Conservation (phyloP, 257 asterid species). For the Cordia subcordata region DNA sequence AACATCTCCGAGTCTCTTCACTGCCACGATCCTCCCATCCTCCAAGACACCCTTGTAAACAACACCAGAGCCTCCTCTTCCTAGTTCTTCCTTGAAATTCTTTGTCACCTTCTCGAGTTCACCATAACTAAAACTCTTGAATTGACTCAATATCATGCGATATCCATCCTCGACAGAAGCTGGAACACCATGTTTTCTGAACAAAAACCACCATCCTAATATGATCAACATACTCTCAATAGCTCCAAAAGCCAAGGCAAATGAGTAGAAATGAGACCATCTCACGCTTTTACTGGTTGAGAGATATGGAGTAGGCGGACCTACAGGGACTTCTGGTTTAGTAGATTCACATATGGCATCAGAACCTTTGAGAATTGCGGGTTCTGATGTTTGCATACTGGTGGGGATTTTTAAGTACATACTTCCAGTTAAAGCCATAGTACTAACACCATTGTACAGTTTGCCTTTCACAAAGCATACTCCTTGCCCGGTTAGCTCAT, state of each 20-base stretch:
- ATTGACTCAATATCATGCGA: conserved; percentile 21
- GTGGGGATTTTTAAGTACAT: conserved; percentile 48
- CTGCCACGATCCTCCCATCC: conserved; percentile 25
- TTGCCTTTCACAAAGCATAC: conserved; percentile 46
- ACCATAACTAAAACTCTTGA: conserved; percentile 21
- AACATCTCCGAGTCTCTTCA: conserved; percentile 26
- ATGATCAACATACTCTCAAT: conserved; percentile 16
- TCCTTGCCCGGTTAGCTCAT: not conserved
- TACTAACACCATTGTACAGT: conserved; percentile 46
- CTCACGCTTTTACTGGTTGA: conserved; percentile 5
- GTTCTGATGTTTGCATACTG: conserved; percentile 20
- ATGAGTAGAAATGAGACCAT: conserved; percentile 29
- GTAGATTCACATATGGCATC: conserved; percentile 7
- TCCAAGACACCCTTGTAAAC: conserved; percentile 29
- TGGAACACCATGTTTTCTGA: conserved; percentile 20
- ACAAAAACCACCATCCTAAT: conserved; percentile 31
- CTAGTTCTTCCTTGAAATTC: conserved; percentile 30
- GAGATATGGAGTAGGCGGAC: conserved; percentile 17
- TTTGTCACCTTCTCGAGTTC: conserved; percentile 29
- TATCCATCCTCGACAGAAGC: conserved; percentile 29
- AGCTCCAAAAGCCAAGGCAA: conserved; percentile 17
- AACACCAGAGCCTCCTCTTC: conserved; percentile 30
- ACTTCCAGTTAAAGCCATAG: conserved; percentile 46
- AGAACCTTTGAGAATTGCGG: conserved; percentile 27
- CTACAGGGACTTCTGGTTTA: not conserved